Conservation (phyloP, 139 green algal genomes). For the Pseudopediastrum boryanum region DNA sequence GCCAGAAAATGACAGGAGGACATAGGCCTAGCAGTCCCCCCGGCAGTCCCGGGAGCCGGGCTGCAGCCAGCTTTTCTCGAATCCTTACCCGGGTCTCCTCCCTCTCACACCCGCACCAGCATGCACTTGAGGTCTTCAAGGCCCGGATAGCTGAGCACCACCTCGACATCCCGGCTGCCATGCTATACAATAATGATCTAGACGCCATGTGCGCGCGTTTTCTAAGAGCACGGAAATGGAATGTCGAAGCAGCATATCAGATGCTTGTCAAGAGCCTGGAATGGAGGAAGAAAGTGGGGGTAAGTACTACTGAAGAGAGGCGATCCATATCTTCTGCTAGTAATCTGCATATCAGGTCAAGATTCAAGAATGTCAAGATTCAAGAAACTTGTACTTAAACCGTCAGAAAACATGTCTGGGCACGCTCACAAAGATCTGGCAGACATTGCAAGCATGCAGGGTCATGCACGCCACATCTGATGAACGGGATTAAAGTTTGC, state of each 20-base stretch:
- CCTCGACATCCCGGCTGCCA: not conserved
- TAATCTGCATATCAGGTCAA: not conserved
- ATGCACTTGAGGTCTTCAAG: conserved; percentile 17
- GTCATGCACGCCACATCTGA: not conserved
- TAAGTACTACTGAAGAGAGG: not conserved
- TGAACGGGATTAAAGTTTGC: not conserved
- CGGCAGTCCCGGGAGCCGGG: no score
- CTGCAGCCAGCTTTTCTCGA: no score
- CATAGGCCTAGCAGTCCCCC: not conserved
- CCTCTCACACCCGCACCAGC: not conserved
- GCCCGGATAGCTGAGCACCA: not conserved
- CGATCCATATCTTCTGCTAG: not conserved
- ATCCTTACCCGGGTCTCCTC: no score
- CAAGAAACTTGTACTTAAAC: not conserved
- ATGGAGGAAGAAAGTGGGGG: not conserved
- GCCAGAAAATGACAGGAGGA: not conserved
- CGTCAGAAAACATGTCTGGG: not conserved
- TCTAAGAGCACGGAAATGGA: conserved; percentile 33
- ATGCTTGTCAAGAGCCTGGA: conserved; percentile 33
- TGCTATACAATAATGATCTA: conserved; percentile 12
- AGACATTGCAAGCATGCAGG: not conserved
- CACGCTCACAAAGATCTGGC: not conserved
- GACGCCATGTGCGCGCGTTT: conserved; percentile 33
- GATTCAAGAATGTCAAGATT: not conserved
- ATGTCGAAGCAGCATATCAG: conserved; percentile 18